Base-by-base conservation (phyloP, 1,139 yeast genomes). In the Debaryomyces sp. region DNA sequence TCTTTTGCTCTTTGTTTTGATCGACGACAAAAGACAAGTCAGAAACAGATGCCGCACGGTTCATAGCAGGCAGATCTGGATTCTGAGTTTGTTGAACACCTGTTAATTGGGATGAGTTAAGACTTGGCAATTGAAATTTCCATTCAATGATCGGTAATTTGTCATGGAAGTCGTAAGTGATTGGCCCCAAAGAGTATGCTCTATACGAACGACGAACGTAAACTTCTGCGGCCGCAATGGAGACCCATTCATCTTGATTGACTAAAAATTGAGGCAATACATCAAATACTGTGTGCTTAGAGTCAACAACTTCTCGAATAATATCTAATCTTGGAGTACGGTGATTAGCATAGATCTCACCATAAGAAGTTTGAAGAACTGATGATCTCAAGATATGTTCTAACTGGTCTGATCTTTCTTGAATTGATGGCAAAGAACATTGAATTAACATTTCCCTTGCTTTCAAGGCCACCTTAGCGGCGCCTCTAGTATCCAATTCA, bases 171-270 rank as follows among this genome's bases (percentile, higher is more conserved):
- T 80, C 81, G 63, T 89, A 89, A 48, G 77, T 73, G 50, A 94
- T 80, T 53, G 85, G 87, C 48, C 90, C 88, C 55, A 94, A 85
- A 36, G 91, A 87, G 71, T 95, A 95, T 39, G 98, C 98, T 66
- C 98, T 85, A 78, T 92, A 94, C 44, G 98, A 96, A 67, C 99
- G 88, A 70, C 99, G 87, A 50, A 92, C 86, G 69, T 94, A 94
- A 50, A 94, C 96, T 71, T 94, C 98, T 43, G 96, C 90, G 38
- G 99, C 98, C 34, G 99, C 98, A 61, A 94, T 82, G 4, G 95
- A 88, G 53, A 94, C 95, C 80, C 90, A 89, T 46, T 89, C 89
- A 63, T 95, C 98, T 21, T 79, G 63, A 59, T 90, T 89, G 46
- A 82, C 83, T 71, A 94, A 83, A 71, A 95, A 94, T 73, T 90